Evolutionary conservation across 2,329 filamentous ascomycete species (phyloP).

Genomic region (Pyrenophora teres): DNA sequence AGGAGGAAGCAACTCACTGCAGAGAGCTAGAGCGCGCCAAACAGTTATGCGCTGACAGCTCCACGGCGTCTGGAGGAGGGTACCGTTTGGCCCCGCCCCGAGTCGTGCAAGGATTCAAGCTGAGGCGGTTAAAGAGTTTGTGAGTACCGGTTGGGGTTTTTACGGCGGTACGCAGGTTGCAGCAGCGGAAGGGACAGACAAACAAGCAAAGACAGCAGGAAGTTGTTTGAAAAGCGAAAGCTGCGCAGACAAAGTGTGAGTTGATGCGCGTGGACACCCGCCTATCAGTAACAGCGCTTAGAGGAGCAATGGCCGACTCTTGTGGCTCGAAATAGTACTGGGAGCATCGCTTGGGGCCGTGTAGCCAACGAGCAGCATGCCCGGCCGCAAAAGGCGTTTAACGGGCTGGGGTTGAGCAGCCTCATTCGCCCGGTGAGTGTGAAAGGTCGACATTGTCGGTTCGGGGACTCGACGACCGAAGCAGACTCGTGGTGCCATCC

Average conservation of each 20-base stretch:
- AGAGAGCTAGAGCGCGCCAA: constrained; percentile 46
- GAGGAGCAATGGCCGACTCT: constrained; percentile 33
- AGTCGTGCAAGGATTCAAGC: constrained; percentile 40
- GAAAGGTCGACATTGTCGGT: constrained; percentile 32
- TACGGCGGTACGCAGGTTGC: constrained; percentile 36
- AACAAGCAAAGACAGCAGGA: constrained; percentile 31
- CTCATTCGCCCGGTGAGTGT: constrained; percentile 34
- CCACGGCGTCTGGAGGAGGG: constrained; percentile 45
- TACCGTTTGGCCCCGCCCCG: constrained; percentile 47
- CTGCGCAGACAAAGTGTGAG: constrained; percentile 38
- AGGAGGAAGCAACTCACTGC: constrained; percentile 46
- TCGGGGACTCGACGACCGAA: constrained; percentile 36
- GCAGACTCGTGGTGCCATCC: constrained; percentile 33
- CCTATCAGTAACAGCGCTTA: constrained; percentile 49
- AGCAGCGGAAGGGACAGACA: constrained; percentile 44
- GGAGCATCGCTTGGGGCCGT: constrained; percentile 30
- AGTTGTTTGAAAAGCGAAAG: constrained; percentile 34
- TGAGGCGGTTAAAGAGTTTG: constrained; percentile 40
- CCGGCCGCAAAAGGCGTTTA: constrained; percentile 39
- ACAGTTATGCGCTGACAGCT: constrained; percentile 40
- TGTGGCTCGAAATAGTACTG: constrained; percentile 46
- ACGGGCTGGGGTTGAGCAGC: constrained; percentile 36
- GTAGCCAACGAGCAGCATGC: constrained; percentile 32
- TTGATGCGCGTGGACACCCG: constrained; percentile 38
- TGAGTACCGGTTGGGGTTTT: constrained; percentile 48